These are phyloP conservation scores for Inga oerstediana DNA, from an alignment of 306 rosid genomes.

Conservation along the genomic window DNA sequence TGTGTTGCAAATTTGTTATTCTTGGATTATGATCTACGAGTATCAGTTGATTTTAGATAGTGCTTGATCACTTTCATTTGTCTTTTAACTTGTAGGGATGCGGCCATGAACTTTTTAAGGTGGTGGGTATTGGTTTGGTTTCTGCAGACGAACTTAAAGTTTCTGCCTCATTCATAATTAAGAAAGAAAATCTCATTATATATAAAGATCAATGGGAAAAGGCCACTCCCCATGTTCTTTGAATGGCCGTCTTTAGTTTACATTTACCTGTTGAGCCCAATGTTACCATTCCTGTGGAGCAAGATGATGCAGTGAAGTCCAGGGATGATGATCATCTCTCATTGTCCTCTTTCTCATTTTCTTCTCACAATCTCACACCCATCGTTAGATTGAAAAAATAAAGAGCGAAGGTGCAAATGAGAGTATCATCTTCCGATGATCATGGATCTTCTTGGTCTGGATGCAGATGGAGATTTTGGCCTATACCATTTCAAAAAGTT, in stretches of 20 bases:
- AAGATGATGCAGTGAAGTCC: conserved; percentile 52
- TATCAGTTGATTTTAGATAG: conserved; percentile 20
- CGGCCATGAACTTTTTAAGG: conserved; percentile 62
- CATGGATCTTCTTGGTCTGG: conserved; percentile 58
- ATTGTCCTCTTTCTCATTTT: too few relatives aligned
- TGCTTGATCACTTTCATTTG: conserved; percentile 30
- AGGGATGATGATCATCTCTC: conserved; percentile 35
- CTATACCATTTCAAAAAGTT: conserved; percentile 84
- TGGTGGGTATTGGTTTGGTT: conserved; percentile 76
- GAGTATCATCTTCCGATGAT: not conserved
- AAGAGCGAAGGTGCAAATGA: too few relatives aligned
- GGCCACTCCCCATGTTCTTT: conserved; percentile 85
- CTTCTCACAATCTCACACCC: too few relatives aligned
- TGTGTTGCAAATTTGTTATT: conserved; percentile 27
- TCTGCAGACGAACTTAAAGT: conserved; percentile 60
- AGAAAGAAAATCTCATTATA: conserved; percentile 64
- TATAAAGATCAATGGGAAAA: conserved; percentile 77
- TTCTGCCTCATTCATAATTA: conserved; percentile 64
- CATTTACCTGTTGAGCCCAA: conserved; percentile 66
- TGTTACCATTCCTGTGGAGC: conserved; percentile 78
- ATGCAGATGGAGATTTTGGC: conserved; percentile 95
- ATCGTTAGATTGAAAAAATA: too few relatives aligned
- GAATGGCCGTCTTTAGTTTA: conserved; percentile 69
- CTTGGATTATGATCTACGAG: conserved; percentile 17
- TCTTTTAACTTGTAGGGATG: conserved; percentile 63